Evolutionary conservation across 176 grass and related monocot species (phyloP), one percentile per base, ranked within the genome.

Genomic region (Musa troglodytarum): DNA sequence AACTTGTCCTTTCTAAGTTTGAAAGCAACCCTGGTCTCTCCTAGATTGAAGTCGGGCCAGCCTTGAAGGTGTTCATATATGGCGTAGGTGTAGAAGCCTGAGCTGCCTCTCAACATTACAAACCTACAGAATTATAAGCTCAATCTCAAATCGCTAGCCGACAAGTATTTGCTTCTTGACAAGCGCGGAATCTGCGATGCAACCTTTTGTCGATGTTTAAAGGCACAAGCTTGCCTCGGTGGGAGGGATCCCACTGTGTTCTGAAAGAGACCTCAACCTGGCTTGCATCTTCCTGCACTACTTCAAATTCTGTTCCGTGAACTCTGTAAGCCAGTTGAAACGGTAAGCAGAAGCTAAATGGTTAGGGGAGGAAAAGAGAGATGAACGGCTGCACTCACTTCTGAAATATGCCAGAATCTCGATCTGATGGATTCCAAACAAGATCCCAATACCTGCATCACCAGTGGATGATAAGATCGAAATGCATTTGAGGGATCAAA

Each of bases 231-330:
- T 83, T 53, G 24, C 23, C 65, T 50, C 24, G 69, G 11, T 25
- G 22, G 8, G 89, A 89, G 3, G 84, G 50, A 77, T 85, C 15
- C 75, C 90, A 92, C 8, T 76, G 75, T 49, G 86, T 96, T 43
- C 10, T 79, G 82, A 96, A 96, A n/a, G 92, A 96, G 24, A 96
- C 77, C 70, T 96, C 92, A 53, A 92, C 86, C 1, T 92, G 82
- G 3, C 82, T 71, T 67, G 77, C 74, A 25, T n/a, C 86, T 15
- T 83, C 65, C 1, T 74, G 19, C 21, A 92, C 74, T 3, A 83
- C 72, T 3, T 53, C 74, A 80, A 92, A 92, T n/a, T 92, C 71
- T 52, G 80, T 76, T 29, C 80, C 25, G 0, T 83, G 65, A 74
- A 96, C 72, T 80, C 92, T 96, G 81, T 13, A 57, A 74, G 19